A percentile compares a stretch with the other conserved stretches of the same genome.
Evolutionary conservation across 352 stramenopile genomes (phyloP).

Genomic region (Globisporangium cystogenes): DNA sequence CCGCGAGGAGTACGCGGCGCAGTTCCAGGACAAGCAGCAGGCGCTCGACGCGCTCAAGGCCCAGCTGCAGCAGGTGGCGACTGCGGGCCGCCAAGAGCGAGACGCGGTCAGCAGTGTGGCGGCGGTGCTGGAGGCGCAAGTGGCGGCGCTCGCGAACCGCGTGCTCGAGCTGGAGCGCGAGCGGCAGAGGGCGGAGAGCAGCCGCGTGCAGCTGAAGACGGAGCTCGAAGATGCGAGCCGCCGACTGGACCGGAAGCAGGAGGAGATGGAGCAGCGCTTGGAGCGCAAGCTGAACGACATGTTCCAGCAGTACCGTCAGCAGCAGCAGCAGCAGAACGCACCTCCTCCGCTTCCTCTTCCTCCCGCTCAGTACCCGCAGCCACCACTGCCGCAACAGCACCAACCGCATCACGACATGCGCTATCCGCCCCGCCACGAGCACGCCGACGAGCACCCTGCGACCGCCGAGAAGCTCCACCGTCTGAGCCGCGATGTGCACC

Average conservation of each 20-base stretch:
- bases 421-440: not conserved
- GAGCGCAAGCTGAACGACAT: not conserved
- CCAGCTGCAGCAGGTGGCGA: not conserved
- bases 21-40: slow-evolving; percentile 20
- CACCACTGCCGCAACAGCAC: not conserved
- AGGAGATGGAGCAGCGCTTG: not conserved
- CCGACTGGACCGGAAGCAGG: not conserved
- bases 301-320: not conserved
- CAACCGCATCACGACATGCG: not conserved
- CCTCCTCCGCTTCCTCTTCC: not conserved
- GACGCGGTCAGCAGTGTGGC: not conserved
- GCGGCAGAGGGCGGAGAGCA: not conserved
- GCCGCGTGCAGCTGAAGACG: not conserved
- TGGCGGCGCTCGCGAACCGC: slow-evolving; percentile 7
- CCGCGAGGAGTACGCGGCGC: slow-evolving; percentile 17
- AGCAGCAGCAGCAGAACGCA: not conserved
- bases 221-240: not conserved
- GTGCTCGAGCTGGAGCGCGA: slow-evolving; percentile 12
- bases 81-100: not conserved
- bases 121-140: slow-evolving; percentile 3
- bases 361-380: not conserved
- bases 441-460: not conserved
- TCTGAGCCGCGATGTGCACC: slow-evolving; percentile 19
- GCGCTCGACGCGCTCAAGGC: slow-evolving; percentile 13
- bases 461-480: slow-evolving; percentile 20